Conservation (phyloP, 2,329 filamentous ascomycete genomes). For the Colletotrichum tamarilloi region DNA sequence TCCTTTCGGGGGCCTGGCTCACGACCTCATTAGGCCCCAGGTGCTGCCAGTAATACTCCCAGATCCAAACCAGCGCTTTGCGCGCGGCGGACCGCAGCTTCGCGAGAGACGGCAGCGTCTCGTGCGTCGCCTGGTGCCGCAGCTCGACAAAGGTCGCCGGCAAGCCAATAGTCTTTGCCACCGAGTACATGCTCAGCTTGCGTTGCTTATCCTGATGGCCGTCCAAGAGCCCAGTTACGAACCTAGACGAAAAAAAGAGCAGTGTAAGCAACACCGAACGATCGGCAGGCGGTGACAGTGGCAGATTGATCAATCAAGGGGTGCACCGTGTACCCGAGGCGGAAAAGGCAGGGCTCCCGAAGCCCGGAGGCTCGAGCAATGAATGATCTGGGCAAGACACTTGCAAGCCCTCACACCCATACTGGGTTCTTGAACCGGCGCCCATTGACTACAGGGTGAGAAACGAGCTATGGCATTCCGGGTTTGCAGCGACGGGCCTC, state of each 20-base stretch:
- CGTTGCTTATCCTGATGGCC: constrained; percentile 74
- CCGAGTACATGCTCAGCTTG: constrained; percentile 79
- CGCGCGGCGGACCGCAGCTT: constrained; percentile 77
- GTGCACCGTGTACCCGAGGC: neutral
- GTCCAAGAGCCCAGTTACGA: constrained; percentile 84
- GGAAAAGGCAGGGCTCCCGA: neutral
- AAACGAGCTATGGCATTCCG: neutral
- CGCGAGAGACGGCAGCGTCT: constrained; percentile 81
- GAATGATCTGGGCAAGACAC: neutral
- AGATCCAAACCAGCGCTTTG: constrained; percentile 85
- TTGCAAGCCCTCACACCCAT: neutral
- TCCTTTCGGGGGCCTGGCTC: constrained; percentile 35
- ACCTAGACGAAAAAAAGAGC: constrained; percentile 56
- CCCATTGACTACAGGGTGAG: neutral
- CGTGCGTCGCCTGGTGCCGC: constrained; percentile 90
- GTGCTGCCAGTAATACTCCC: constrained; percentile 85
- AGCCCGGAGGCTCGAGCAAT: neutral
- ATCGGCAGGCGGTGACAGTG: neutral
- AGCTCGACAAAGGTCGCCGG: constrained; percentile 88
- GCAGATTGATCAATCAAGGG: neutral
- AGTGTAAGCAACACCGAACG: neutral
- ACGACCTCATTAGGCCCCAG: constrained; percentile 46
- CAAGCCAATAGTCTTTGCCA: constrained; percentile 75
- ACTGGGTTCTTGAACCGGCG: neutral
- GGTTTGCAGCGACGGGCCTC: neutral